Evolutionary conservation across 163 green algal species (phyloP).

Genomic region (Scenedesmus sp.): DNA sequence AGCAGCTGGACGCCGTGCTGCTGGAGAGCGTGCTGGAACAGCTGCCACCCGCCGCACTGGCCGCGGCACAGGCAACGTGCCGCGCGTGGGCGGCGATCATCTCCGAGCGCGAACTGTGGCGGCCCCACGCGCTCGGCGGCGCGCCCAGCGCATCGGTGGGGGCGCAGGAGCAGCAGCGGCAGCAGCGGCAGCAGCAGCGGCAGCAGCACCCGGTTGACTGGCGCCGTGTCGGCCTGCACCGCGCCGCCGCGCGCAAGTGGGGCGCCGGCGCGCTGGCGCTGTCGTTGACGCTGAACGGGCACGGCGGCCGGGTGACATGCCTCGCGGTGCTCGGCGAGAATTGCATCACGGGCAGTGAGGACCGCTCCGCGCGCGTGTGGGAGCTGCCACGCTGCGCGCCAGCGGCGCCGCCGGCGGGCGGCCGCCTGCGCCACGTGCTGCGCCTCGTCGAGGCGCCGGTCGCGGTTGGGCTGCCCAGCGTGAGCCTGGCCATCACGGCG

Average conservation of each 20-base stretch:
- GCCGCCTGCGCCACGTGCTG: constrained; percentile 15
- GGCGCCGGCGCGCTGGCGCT: neutral
- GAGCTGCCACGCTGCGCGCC: too few relatives aligned
- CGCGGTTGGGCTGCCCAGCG: constrained; percentile 16
- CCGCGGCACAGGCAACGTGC: constrained; percentile 15
- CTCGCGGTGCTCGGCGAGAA: neutral
- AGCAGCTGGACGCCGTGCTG: neutral
- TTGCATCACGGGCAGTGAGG: constrained; percentile 17
- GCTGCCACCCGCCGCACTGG: neutral
- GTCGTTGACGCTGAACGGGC: constrained; percentile 5
- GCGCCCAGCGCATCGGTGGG: neutral
- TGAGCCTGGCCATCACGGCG: constrained; percentile 11
- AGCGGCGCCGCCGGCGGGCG: too few relatives aligned
- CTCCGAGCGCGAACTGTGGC: constrained; percentile 20
- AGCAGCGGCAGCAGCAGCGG: neutral
- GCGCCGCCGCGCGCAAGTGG: constrained; percentile 9
- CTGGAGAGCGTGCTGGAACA: constrained; percentile 2
- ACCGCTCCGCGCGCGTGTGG: constrained; percentile 22
- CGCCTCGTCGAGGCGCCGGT: constrained; percentile 3
- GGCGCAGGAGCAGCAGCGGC: neutral
- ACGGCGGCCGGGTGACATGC: neutral
- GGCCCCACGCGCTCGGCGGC: neutral
- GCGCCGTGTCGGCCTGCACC: neutral
- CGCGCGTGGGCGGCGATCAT: neutral
- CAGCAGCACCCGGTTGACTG: constrained; percentile 14